phyloP scores from a whole-genome alignment of 2,329 filamentous ascomycete species.

The Beauveria medogensis region DNA sequence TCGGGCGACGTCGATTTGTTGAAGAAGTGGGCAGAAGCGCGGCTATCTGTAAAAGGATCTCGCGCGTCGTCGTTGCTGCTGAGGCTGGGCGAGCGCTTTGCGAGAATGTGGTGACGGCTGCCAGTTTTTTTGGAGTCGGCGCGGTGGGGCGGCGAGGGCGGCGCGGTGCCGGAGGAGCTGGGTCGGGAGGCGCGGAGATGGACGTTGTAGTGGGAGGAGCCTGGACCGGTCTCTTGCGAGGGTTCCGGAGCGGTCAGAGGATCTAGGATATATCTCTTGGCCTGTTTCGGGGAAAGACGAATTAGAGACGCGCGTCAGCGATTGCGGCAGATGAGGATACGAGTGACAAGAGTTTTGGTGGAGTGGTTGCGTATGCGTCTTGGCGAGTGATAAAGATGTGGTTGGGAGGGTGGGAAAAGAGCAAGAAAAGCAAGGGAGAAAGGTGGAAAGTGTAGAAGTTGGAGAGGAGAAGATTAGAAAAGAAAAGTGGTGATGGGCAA shows the following conservation, averaged over 20 bases:
- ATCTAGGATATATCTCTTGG: slow-evolving; percentile 58
- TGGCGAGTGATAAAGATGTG: not conserved
- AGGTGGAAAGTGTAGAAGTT: not conserved
- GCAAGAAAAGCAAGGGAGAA: not conserved
- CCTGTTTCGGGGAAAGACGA: slow-evolving; percentile 33
- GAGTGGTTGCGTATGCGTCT: not conserved
- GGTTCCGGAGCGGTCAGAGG: slow-evolving; percentile 62
- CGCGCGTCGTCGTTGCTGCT: not conserved
- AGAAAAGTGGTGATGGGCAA: not conserved
- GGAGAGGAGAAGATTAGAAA: no score
- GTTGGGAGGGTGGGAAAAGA: not conserved
- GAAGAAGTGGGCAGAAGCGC: slow-evolving; percentile 13
- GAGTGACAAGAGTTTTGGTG: not conserved
- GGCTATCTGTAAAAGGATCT: not conserved
- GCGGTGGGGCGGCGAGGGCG: not conserved
- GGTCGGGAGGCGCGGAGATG: slow-evolving; percentile 15
- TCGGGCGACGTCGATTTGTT: slow-evolving; percentile 40
- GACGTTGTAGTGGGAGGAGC: slow-evolving; percentile 42
- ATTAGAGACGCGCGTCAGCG: not conserved
- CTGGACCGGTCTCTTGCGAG: slow-evolving; percentile 58
- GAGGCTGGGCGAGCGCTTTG: not conserved
- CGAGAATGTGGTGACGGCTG: not conserved
- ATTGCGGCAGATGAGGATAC: not conserved
- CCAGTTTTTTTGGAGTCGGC: not conserved
- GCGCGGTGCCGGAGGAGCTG: not conserved